Conservation (phyloP, 306 rosid species). For the Cucurbita ficifolia region DNA sequence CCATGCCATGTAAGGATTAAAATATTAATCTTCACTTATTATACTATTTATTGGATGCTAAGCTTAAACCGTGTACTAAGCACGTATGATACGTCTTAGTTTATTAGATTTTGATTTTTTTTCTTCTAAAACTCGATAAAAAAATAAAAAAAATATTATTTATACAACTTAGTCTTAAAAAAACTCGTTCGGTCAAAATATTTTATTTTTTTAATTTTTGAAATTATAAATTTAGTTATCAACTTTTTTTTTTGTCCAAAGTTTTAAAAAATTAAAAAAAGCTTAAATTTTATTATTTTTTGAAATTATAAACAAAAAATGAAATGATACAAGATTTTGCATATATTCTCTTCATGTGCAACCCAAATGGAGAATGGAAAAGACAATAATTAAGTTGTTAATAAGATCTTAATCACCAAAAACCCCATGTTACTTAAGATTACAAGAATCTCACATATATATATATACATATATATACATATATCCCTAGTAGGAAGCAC, state of each 20-base stretch:
- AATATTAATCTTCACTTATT: not conserved
- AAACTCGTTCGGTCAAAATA: too few species aligned
- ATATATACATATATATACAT: not conserved
- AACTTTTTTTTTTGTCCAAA: too few species aligned
- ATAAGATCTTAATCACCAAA: not conserved
- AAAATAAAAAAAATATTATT: too few species aligned
- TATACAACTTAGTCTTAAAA: too few species aligned
- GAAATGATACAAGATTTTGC: slow-evolving; percentile 7
- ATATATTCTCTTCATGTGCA: slow-evolving; percentile 6
- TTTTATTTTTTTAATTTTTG: too few species aligned
- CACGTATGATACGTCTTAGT: not conserved
- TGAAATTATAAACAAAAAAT: too few species aligned
- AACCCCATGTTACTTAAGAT: slow-evolving; percentile 1
- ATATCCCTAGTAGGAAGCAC: not conserved
- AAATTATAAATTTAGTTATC: too few species aligned
- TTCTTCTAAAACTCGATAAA: too few species aligned
- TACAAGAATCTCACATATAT: not conserved
- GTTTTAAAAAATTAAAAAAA: too few species aligned
- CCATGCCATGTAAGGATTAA: not conserved
- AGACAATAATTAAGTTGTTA: not conserved
- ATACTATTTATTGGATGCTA: not conserved
- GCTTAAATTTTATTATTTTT: too few species aligned
- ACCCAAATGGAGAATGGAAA: not conserved
- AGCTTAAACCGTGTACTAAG: not conserved
- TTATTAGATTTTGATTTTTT: too few species aligned